Evolutionary conservation across 2,329 filamentous ascomycete species (phyloP).

Genomic region (Orbilia javanica): DNA sequence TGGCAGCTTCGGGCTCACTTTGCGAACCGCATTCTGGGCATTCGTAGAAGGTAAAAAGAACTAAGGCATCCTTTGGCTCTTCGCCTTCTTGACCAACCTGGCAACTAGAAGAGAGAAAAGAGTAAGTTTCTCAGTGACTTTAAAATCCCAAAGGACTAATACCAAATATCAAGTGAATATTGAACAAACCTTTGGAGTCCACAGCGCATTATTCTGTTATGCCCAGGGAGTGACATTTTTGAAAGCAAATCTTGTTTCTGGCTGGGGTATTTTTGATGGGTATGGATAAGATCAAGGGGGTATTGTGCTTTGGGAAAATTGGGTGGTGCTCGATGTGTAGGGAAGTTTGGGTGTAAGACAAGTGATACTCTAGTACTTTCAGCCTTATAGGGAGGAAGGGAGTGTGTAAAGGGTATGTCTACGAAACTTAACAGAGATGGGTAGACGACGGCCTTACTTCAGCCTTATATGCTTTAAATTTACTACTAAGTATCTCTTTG

Average conservation of each 20-base stretch:
- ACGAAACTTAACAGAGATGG: conserved; percentile 24
- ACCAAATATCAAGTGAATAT: not conserved
- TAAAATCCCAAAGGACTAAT: not conserved
- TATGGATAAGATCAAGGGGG: conserved; percentile 16
- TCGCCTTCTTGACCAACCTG: too few species aligned
- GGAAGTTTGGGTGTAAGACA: too few species aligned
- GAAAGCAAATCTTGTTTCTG: not conserved
- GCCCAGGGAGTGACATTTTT: conserved; percentile 10
- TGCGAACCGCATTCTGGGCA: too few species aligned
- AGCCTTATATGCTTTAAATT: conserved; percentile 44
- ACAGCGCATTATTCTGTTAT: not conserved
- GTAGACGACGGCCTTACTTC: conserved; percentile 32
- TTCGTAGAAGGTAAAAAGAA: too few species aligned
- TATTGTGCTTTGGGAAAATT: not conserved
- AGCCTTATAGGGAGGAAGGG: conserved; percentile 17
- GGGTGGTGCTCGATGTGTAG: too few species aligned
- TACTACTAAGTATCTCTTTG: conserved; percentile 20
- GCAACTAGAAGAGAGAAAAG: too few species aligned
- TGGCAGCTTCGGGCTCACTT: too few species aligned
- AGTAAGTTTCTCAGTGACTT: not conserved
- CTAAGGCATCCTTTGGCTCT: too few species aligned
- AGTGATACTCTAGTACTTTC: conserved; percentile 18
- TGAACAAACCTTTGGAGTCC: conserved; percentile 39
- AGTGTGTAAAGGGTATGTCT: too few species aligned
- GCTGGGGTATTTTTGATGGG: conserved; percentile 1